phyloP scores from a whole-genome alignment of 1,139 yeast genomes.

The Pichia sp. region DNA sequence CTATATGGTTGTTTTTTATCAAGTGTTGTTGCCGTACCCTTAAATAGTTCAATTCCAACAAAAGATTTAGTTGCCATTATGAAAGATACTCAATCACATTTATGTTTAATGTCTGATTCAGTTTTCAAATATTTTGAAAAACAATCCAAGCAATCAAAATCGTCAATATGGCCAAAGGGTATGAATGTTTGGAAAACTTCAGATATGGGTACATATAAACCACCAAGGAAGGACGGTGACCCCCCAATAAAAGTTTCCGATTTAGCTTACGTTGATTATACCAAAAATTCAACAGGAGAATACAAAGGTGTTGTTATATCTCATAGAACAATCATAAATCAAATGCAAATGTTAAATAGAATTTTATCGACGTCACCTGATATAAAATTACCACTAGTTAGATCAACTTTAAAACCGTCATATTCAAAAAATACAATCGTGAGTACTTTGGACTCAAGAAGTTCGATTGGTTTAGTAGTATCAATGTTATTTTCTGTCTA shows the following conservation, averaged over 20 bases:
- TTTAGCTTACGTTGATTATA: slow-evolving; percentile 88
- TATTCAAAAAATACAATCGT: slow-evolving; percentile 36
- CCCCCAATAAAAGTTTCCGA: slow-evolving; percentile 70
- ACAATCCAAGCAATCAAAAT: slow-evolving; percentile 32
- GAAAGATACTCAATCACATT: slow-evolving; percentile 66
- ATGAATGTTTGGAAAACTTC: slow-evolving; percentile 79
- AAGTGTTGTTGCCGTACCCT: slow-evolving; percentile 91
- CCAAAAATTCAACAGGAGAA: slow-evolving; percentile 87
- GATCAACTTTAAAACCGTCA: slow-evolving; percentile 34
- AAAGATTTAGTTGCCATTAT: slow-evolving; percentile 68
- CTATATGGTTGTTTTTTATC: slow-evolving; percentile 89
- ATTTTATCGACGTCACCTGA: slow-evolving; percentile 62
- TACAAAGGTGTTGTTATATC: slow-evolving; percentile 89
- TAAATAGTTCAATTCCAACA: slow-evolving; percentile 61
- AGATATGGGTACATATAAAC: slow-evolving; percentile 70
- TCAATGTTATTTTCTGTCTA: slow-evolving; percentile 78
- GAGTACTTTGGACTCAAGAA: slow-evolving; percentile 78
- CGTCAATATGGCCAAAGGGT: slow-evolving; percentile 44
- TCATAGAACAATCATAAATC: slow-evolving; percentile 82
- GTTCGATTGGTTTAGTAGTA: slow-evolving; percentile 79
- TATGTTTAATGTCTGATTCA: slow-evolving; percentile 75
- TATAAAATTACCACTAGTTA: slow-evolving; percentile 22
- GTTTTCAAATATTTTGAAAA: slow-evolving; percentile 68
- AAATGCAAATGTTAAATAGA: slow-evolving; percentile 69
- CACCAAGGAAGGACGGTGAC: slow-evolving; percentile 50